Evolutionary conservation across 352 stramenopile genomes (phyloP).

Genomic region (Globisporangium iwayamae): DNA sequence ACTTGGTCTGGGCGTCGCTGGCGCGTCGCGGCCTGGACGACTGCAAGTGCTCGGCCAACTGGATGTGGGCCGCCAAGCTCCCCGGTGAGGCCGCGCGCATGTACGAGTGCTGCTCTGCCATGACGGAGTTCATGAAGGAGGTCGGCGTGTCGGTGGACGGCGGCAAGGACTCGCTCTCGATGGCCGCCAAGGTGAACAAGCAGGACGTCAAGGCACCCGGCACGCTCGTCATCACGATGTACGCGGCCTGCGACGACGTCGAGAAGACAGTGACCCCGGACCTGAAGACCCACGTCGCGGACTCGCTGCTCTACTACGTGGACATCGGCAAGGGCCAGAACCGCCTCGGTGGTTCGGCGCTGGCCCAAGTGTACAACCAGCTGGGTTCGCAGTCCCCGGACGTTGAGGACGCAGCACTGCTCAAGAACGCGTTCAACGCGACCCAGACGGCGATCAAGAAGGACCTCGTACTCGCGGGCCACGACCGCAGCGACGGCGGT

Average conservation of each 20-base stretch:
- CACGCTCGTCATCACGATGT: slow-evolving; percentile 97
- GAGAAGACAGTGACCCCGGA: slow-evolving; percentile 97
- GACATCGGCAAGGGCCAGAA: slow-evolving; percentile 91
- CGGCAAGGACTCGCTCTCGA: slow-evolving; percentile 99
- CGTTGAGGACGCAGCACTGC: slow-evolving; percentile 90
- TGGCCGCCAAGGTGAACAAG: slow-evolving; percentile 94
- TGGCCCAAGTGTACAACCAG: slow-evolving; percentile 93
- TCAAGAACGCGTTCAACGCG: slow-evolving; percentile 94
- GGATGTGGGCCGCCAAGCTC: slow-evolving; percentile 99
- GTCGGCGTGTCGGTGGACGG: slow-evolving; percentile 97
- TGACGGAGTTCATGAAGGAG: slow-evolving; percentile 94
- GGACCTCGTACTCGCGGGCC: slow-evolving; percentile 91
- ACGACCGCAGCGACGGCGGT: slow-evolving; percentile 98
- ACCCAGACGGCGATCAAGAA: slow-evolving; percentile 93
- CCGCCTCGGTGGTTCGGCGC: slow-evolving; percentile 93
- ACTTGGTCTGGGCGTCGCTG: slow-evolving; percentile 96
- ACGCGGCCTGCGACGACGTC: slow-evolving; percentile 96
- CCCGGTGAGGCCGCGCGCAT: slow-evolving; percentile 97
- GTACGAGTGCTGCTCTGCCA: slow-evolving; percentile 97
- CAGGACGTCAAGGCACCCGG: slow-evolving; percentile 98
- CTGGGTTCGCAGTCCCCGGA: slow-evolving; percentile 87
- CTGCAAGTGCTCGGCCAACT: slow-evolving; percentile 98
- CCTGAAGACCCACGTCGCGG: slow-evolving; percentile 88
- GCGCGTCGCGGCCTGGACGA: slow-evolving; percentile 91
- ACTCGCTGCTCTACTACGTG: slow-evolving; percentile 92